Base-by-base conservation (phyloP, 106 monocot genomes). In the Vanilla planifolia region DNA sequence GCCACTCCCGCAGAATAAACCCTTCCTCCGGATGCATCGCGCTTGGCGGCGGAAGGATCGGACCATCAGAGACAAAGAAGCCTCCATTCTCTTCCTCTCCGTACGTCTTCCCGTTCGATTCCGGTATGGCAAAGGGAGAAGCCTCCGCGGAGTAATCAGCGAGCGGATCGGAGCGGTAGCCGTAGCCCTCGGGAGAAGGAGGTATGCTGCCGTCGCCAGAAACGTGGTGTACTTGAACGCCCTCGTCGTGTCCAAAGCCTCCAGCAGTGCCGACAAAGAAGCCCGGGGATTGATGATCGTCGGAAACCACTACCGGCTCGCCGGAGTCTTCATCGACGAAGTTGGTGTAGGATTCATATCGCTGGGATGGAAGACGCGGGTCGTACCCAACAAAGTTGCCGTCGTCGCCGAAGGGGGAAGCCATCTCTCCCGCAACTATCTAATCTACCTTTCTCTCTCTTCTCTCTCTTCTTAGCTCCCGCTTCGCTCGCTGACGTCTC, bases 21-120 rank as follows among this genome's bases (percentile, higher is more conserved):
- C 70, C 70, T 50, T 70, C 70, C 52, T 70, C 70, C 22, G 53
- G 67, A 41, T 70, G 70, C 70, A 70, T 70, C 62, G 61, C 70
- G 27, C 21, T 41, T 11, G 70, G 70, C 17, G 61, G 52, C 40
- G 61, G 70, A 35, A 70, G 48, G 3, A 62, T 22, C 32, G 70
- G 52, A 1, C 67, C 67, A 34, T 60, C 69, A 30, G 36, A 17
- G 2, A 37, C 19, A 48, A 70, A 70, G 23, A 70, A 29, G 5
- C 27, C 42, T 11, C 41, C 70, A 11, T 62, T 46, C 8, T 50
- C 27, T 42, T 30, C 61, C 51, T 50, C 48, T 25, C 37, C 60
- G 23, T 69, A 51, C 5, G 10, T 51, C 26, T 43, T 70, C 51
- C 61, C 70, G 11, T 41, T 61, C 10, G 51, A 5, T 11, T 70